These are phyloP conservation scores for Umbelopsis vinacea DNA, from an alignment of 192 early-diverging fungal genomes.

Conservation along the genomic window DNA sequence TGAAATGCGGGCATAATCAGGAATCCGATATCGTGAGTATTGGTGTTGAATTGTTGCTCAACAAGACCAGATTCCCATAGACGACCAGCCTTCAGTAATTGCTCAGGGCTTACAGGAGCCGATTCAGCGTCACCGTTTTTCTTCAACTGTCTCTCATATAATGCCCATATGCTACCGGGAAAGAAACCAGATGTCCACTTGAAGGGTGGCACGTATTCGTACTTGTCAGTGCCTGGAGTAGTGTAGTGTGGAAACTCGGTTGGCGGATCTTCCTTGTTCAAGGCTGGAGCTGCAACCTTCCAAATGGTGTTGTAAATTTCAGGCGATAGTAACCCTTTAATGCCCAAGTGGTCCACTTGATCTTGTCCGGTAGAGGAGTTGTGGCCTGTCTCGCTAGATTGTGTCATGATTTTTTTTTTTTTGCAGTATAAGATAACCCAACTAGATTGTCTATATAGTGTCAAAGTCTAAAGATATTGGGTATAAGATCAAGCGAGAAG, in stretches of 20 bases:
- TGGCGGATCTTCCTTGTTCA: constrained; percentile 1
- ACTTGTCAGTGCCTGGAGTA: constrained; percentile 15
- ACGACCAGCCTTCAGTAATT: constrained; percentile 11
- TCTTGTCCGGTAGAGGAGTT: not conserved
- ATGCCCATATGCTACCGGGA: constrained; percentile 16
- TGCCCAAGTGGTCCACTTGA: not conserved
- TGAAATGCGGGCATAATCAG: constrained; percentile 24
- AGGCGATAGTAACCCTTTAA: constrained; percentile 5
- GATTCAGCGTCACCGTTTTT: not conserved
- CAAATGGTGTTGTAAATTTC: constrained; percentile 5
- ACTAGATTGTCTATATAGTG: too few species aligned
- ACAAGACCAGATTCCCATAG: constrained; percentile 16
- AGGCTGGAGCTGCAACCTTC: constrained; percentile 14
- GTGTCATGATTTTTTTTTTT: not conserved
- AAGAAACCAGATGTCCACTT: constrained; percentile 22
- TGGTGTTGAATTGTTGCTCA: constrained; percentile 19
- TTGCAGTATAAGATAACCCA: too few species aligned
- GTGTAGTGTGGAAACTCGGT: constrained; percentile 18
- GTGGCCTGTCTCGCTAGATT: not conserved
- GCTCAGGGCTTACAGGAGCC: constrained; percentile 5
- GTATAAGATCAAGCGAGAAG: too few species aligned
- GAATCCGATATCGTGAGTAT: constrained; percentile 21
- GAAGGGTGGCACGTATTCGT: constrained; percentile 6
- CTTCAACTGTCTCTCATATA: constrained; percentile 17
- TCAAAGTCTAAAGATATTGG: too few species aligned